Evolutionary conservation across 352 stramenopile genomes (phyloP).

Genomic region (Phytopythium ostracodes): DNA sequence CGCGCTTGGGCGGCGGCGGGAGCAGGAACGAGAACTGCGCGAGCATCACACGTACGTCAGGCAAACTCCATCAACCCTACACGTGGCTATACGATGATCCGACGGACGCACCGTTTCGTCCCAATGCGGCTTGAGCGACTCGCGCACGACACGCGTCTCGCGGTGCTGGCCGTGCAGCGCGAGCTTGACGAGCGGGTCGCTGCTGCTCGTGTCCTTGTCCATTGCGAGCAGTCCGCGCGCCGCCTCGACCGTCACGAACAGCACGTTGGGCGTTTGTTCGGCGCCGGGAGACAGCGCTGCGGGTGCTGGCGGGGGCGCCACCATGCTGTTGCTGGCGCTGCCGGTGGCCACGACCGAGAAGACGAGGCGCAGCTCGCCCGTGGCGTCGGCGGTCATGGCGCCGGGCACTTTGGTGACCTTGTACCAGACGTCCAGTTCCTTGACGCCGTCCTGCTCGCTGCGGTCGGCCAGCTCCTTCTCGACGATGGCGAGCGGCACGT

Average conservation of each 20-base stretch:
- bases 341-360: slow-evolving; percentile 19
- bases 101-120: slow-evolving; percentile 33
- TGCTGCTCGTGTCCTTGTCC: slow-evolving; percentile 71
- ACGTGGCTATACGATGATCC: neutral
- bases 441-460: slow-evolving; percentile 22
- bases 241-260: slow-evolving; percentile 72
- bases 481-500: slow-evolving; percentile 38
- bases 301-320: neutral
- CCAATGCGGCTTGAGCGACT: slow-evolving; percentile 76
- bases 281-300: neutral
- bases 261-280: slow-evolving; percentile 38
- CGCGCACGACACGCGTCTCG: slow-evolving; percentile 55
- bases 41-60: neutral
- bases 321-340: slow-evolving; percentile 6
- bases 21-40: slow-evolving; percentile 47
- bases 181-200: slow-evolving; percentile 86
- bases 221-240: slow-evolving; percentile 76
- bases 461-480: slow-evolving; percentile 13
- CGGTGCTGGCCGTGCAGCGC: slow-evolving; percentile 68
- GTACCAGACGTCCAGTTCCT: slow-evolving; percentile 40
- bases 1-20: slow-evolving; percentile 2
- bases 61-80: no score
- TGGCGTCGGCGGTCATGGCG: slow-evolving; percentile 50
- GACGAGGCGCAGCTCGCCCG: slow-evolving; percentile 46
- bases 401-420: slow-evolving; percentile 35